These are phyloP conservation scores for Umbelopsis isabellina DNA, from an alignment of 192 early-diverging fungal genomes.

Conservation along the genomic window DNA sequence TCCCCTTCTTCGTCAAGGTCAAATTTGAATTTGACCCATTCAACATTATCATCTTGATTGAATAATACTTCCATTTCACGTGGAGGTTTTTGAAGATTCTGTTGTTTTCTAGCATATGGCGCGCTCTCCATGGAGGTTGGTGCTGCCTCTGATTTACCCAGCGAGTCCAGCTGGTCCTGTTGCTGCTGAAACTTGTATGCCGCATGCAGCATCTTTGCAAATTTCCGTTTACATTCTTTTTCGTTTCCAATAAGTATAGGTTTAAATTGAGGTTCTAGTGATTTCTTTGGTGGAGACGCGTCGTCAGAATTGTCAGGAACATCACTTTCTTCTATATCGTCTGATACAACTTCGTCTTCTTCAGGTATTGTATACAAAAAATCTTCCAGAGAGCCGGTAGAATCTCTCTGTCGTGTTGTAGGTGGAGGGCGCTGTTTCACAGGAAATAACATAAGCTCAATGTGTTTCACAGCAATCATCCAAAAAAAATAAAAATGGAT, in stretches of 20 bases:
- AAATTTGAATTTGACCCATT: slow-evolving; percentile 21
- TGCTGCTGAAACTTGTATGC: slow-evolving; percentile 29
- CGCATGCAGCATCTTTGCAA: slow-evolving; percentile 34
- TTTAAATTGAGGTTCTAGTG: slow-evolving; percentile 13
- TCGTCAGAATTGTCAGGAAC: not conserved
- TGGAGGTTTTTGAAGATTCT: slow-evolving; percentile 12
- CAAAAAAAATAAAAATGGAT: not conserved
- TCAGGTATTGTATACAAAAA: slow-evolving; percentile 18
- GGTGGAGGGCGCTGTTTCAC: slow-evolving; percentile 7
- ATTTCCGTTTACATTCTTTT: slow-evolving; percentile 30
- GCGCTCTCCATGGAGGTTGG: not conserved
- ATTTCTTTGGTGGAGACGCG: not conserved
- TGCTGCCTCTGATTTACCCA: not conserved
- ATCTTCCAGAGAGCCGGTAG: slow-evolving; percentile 1
- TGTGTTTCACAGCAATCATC: not conserved
- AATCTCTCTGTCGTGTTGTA: slow-evolving; percentile 8
- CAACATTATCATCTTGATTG: slow-evolving; percentile 31
- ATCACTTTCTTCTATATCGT: slow-evolving; percentile 8
- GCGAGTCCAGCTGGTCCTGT: not conserved
- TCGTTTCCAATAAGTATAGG: slow-evolving; percentile 23
- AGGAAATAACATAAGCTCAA: not conserved
- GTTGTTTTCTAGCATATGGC: slow-evolving; percentile 14
- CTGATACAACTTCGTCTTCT: not conserved
- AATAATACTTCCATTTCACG: slow-evolving; percentile 34
- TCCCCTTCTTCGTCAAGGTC: slow-evolving; percentile 5